A percentile compares a stretch with the other conserved stretches of the same genome.
These are phyloP conservation scores for Huntiella decipiens DNA, from an alignment of 2,329 filamentous ascomycete species.

Conservation along the genomic window DNA sequence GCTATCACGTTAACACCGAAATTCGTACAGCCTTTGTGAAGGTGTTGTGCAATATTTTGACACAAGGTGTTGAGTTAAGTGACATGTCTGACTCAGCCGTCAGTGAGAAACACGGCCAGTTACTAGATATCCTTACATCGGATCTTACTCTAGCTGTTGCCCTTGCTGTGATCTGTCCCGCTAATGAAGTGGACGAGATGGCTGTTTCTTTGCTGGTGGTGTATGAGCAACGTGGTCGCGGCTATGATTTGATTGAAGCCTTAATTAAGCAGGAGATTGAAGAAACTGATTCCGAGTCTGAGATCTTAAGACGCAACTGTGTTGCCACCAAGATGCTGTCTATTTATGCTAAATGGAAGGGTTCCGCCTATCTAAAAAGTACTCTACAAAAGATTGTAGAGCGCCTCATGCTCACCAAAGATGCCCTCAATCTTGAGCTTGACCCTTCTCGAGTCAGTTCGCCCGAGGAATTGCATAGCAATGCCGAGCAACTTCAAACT, in stretches of 20 bases:
- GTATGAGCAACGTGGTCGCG: slow-evolving; percentile 47
- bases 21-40: slow-evolving; percentile 52
- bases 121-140: slow-evolving; percentile 42
- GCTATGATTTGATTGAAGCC: slow-evolving; percentile 43
- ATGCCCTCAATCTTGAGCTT: slow-evolving; percentile 48
- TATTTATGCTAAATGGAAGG: slow-evolving; percentile 55
- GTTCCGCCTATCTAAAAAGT: slow-evolving; percentile 39
- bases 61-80: slow-evolving; percentile 54
- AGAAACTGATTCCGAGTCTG: slow-evolving; percentile 50
- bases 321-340: slow-evolving; percentile 57
- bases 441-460: slow-evolving; percentile 43
- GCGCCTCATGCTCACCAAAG: slow-evolving; percentile 44
- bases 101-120: slow-evolving; percentile 48
- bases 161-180: slow-evolving; percentile 47
- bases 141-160: slow-evolving; percentile 44
- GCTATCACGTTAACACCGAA: slow-evolving; percentile 51
- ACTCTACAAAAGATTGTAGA: slow-evolving; percentile 50
- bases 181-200: slow-evolving; percentile 48
- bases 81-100: slow-evolving; percentile 48
- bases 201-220: slow-evolving; percentile 48
- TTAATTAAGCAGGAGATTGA: slow-evolving; percentile 51
- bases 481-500: slow-evolving; percentile 44
- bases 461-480: slow-evolving; percentile 44
- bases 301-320: slow-evolving; percentile 47
- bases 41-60: slow-evolving; percentile 49